Evolutionary conservation across 768 basidiomycete species (phyloP).

Genomic region (Pholiota microspora): DNA sequence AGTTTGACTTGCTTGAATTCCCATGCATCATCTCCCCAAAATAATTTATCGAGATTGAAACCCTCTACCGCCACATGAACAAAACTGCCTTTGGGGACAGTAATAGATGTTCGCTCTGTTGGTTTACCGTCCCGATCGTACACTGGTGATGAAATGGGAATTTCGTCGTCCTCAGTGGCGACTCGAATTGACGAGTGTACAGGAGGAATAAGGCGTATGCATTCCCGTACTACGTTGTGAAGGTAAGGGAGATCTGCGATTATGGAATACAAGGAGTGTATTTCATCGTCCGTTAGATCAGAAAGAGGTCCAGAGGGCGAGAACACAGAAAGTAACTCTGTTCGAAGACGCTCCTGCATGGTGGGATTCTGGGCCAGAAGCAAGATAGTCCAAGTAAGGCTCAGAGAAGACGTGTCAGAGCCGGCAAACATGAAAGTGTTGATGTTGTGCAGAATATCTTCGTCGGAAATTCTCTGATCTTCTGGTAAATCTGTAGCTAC

Average conservation of each 20-base stretch:
- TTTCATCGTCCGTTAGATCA: slow-evolving; percentile 59
- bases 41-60: slow-evolving; percentile 71
- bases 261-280: slow-evolving; percentile 53
- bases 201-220: slow-evolving; percentile 76
- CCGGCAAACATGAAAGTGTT: slow-evolving; percentile 92
- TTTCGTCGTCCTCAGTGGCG: slow-evolving; percentile 72
- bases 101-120: slow-evolving; percentile 38
- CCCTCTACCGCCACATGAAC: slow-evolving; percentile 80
- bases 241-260: slow-evolving; percentile 67
- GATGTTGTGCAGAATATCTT: slow-evolving; percentile 82
- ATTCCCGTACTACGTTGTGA: slow-evolving; percentile 74
- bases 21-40: slow-evolving; percentile 85
- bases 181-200: slow-evolving; percentile 80
- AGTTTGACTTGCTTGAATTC: slow-evolving; percentile 62
- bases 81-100: slow-evolving; percentile 65
- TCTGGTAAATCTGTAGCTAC: slow-evolving; percentile 63
- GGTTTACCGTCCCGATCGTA: slow-evolving; percentile 45
- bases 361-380: slow-evolving; percentile 66
- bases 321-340: slow-evolving; percentile 55
- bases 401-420: slow-evolving; percentile 82
- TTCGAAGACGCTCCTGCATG: slow-evolving; percentile 68
- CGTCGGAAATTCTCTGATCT: slow-evolving; percentile 79
- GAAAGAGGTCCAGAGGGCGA: slow-evolving; percentile 38
- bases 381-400: slow-evolving; percentile 82
- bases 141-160: slow-evolving; percentile 71